Evolutionary conservation across 768 basidiomycete genomes (phyloP).

Genomic region (Tricholoma hemisulphureum): DNA sequence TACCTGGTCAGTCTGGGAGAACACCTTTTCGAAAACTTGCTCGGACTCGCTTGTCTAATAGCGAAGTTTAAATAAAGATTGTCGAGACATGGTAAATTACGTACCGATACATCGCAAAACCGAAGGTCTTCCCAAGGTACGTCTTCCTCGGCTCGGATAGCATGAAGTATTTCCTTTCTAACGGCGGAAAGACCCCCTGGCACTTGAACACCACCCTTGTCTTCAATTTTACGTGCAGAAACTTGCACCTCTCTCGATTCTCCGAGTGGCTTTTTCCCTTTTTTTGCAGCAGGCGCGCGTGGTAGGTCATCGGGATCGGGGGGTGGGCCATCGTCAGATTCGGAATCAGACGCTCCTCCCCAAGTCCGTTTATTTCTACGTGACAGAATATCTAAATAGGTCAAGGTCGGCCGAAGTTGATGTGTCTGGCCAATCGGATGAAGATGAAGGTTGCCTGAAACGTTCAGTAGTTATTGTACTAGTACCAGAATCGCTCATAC

Average conservation of each 20-base stretch:
- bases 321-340: constrained; percentile 77
- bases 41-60: constrained; percentile 57
- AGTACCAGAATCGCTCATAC: constrained; percentile 37
- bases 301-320: constrained; percentile 74
- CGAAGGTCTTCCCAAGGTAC: constrained; percentile 71
- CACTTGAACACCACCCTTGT: constrained; percentile 47
- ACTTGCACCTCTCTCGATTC: constrained; percentile 78
- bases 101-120: constrained; percentile 64
- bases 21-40: constrained; percentile 57
- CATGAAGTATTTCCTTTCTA: constrained; percentile 73
- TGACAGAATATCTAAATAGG: constrained; percentile 73
- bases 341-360: constrained; percentile 58
- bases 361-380: constrained; percentile 56
- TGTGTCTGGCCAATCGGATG: constrained; percentile 78
- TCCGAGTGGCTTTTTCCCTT: constrained; percentile 57
- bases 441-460: constrained; percentile 66
- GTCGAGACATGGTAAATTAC: constrained; percentile 18
- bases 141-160: constrained; percentile 75
- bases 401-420: constrained; percentile 79
- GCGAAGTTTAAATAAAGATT: constrained; percentile 8
- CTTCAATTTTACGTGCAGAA: constrained; percentile 67
- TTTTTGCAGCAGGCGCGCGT: constrained; percentile 45
- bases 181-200: constrained; percentile 68
- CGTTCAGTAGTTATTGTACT: constrained; percentile 5
- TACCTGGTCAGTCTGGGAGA: constrained; percentile 52